These are phyloP conservation scores for Myxozyma monticola DNA, from an alignment of 805 yeast genomes.

Conservation along the genomic window DNA sequence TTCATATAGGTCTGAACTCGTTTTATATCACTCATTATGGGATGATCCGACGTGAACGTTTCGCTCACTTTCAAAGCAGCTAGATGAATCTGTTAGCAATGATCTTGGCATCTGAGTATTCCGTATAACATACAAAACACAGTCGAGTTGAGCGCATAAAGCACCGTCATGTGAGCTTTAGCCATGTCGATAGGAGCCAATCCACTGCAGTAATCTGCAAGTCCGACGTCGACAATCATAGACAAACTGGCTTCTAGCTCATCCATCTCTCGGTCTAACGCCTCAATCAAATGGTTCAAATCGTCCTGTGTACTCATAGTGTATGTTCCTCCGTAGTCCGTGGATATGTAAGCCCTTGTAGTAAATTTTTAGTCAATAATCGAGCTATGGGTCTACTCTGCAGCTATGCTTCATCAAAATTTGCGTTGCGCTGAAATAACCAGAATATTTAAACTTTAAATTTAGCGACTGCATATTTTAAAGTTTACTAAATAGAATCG, in stretches of 20 bases:
- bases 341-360: too few species aligned
- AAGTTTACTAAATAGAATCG: too few species aligned
- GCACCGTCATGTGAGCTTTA: slow-evolving; percentile 15
- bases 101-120: background rate
- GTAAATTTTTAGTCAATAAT: background rate
- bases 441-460: too few species aligned
- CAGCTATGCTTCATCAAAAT: background rate
- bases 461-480: too few species aligned
- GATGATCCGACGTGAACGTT: slow-evolving; percentile 8
- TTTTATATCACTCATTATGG: slow-evolving; percentile 22
- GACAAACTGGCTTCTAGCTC: slow-evolving; percentile 9
- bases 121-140: slow-evolving; percentile 14
- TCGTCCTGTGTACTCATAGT: background rate
- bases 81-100: background rate
- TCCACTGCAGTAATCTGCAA: background rate
- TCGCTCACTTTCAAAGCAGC: slow-evolving; percentile 22
- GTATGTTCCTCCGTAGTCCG: background rate
- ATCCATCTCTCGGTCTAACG: slow-evolving; percentile 9
- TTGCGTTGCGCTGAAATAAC: background rate
- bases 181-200: slow-evolving; percentile 21
- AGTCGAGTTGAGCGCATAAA: slow-evolving; percentile 25
- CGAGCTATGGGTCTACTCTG: background rate
- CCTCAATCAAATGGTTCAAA: slow-evolving; percentile 3
- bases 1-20: slow-evolving; percentile 24
- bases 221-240: slow-evolving; percentile 1